These are phyloP conservation scores for Colletotrichum simmondsii DNA, from an alignment of 2,329 filamentous ascomycete genomes.

Conservation along the genomic window DNA sequence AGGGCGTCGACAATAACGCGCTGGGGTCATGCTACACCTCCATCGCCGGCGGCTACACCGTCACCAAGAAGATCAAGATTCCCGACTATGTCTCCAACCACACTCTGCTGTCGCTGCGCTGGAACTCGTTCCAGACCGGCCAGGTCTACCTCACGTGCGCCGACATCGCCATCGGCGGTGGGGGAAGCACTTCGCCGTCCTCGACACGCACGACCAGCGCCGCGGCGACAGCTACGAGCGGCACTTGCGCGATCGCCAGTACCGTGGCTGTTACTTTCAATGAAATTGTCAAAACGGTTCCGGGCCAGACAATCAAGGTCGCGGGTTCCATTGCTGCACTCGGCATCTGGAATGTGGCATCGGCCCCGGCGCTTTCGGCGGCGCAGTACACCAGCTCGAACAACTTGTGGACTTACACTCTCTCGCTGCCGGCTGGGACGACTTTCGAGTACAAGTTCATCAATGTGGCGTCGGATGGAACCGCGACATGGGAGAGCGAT, in stretches of 20 bases:
- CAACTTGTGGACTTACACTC: slow-evolving; percentile 63
- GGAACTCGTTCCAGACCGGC: slow-evolving; percentile 65
- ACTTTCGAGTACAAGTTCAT: slow-evolving; percentile 72
- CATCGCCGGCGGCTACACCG: slow-evolving; percentile 64
- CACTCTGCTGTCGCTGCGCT: slow-evolving; percentile 62
- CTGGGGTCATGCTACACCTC: slow-evolving; percentile 60
- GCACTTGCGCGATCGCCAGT: slow-evolving; percentile 42
- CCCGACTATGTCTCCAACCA: slow-evolving; percentile 60
- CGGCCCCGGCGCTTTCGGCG: slow-evolving; percentile 62
- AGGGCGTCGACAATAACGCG: slow-evolving; percentile 57
- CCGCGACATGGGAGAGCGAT: slow-evolving; percentile 68
- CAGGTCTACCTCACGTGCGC: slow-evolving; percentile 66
- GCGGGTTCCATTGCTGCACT: slow-evolving; percentile 55
- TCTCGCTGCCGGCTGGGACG: slow-evolving; percentile 63
- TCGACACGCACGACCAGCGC: slow-evolving; percentile 36
- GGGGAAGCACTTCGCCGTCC: slow-evolving; percentile 27
- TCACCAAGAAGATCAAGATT: slow-evolving; percentile 62
- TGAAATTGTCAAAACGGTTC: slow-evolving; percentile 54
- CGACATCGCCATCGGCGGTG: slow-evolving; percentile 56
- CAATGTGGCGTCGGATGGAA: slow-evolving; percentile 60
- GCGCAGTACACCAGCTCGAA: slow-evolving; percentile 63
- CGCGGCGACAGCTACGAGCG: slow-evolving; percentile 34
- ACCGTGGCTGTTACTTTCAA: slow-evolving; percentile 56
- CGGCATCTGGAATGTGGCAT: slow-evolving; percentile 46
- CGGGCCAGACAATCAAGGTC: slow-evolving; percentile 61